A percentile compares a stretch with the other conserved stretches of the same genome.
These are phyloP conservation scores for Bacidia rubella DNA, from an alignment of 495 filamentous ascomycete species.

Conservation along the genomic window DNA sequence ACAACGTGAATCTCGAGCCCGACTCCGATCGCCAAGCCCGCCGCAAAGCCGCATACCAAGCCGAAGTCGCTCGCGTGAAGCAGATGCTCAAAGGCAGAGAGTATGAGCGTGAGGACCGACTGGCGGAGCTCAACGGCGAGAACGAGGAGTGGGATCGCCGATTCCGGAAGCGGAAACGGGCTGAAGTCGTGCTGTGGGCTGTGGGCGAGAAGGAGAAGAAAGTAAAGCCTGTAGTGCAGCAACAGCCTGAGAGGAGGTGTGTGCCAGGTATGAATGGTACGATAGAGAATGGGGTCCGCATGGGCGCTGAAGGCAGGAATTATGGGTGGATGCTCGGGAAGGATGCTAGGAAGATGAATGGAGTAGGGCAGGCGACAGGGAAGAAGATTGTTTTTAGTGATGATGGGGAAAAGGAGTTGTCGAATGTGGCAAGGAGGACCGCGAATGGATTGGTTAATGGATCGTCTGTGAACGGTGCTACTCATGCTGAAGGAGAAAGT, in stretches of 20 bases:
- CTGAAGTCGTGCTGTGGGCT: constrained; percentile 33
- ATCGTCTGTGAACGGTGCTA: neutral
- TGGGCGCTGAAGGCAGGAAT: neutral
- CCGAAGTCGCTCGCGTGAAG: constrained; percentile 36
- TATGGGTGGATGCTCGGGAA: neutral
- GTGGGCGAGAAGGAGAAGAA: constrained; percentile 18
- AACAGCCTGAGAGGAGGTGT: too few relatives aligned
- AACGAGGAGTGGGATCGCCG: constrained; percentile 29
- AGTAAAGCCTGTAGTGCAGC: neutral
- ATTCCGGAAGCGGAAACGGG: constrained; percentile 31
- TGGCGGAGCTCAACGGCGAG: constrained; percentile 20
- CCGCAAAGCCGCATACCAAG: constrained; percentile 39
- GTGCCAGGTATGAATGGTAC: too few relatives aligned
- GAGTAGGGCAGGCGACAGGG: constrained; percentile 1
- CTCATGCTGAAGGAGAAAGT: neutral
- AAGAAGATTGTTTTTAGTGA: constrained; percentile 15
- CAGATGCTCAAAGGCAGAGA: constrained; percentile 21
- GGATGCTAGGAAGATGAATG: constrained; percentile 1
- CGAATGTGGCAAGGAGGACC: neutral
- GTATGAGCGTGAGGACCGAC: constrained; percentile 23
- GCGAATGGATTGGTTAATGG: neutral
- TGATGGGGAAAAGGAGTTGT: neutral
- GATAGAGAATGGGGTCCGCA: too few relatives aligned
- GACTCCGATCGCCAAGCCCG: constrained; percentile 17
- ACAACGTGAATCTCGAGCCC: neutral